Conservation (phyloP, 2,329 filamentous ascomycete species). For the Periconia digitata region DNA sequence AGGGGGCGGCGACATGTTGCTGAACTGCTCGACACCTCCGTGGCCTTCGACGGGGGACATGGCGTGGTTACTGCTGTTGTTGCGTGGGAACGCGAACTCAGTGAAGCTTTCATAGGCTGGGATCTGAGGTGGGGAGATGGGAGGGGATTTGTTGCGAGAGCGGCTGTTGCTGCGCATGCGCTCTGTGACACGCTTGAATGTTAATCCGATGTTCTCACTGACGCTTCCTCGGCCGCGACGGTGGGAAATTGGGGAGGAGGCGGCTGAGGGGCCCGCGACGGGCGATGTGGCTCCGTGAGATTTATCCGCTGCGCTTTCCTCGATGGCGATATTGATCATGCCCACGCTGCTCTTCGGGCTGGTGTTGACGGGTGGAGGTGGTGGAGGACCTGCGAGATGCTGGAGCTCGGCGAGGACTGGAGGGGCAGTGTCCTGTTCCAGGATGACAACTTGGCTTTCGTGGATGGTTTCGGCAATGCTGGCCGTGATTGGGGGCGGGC, state of each 20-base stretch:
- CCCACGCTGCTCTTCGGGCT: slow-evolving; percentile 33
- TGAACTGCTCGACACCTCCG: slow-evolving; percentile 26
- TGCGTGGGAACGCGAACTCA: slow-evolving; percentile 32
- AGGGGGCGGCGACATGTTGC: slow-evolving; percentile 38
- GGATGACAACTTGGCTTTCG: slow-evolving; percentile 46
- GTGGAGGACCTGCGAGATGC: slow-evolving; percentile 58
- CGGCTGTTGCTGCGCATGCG: slow-evolving; percentile 61
- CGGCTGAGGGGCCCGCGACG: slow-evolving; percentile 25
- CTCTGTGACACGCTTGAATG: slow-evolving; percentile 53
- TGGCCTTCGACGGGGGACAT: slow-evolving; percentile 33
- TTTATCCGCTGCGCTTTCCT: slow-evolving; percentile 38
- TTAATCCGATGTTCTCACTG: slow-evolving; percentile 59
- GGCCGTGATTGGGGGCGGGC: slow-evolving; percentile 53
- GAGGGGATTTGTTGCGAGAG: slow-evolving; percentile 53
- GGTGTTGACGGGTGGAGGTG: slow-evolving; percentile 36
- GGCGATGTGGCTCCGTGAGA: slow-evolving; percentile 22
- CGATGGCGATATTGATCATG: slow-evolving; percentile 51
- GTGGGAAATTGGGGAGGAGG: slow-evolving; percentile 47
- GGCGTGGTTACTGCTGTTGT: slow-evolving; percentile 13
- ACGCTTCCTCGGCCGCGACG: slow-evolving; percentile 58
- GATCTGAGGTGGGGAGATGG: slow-evolving; percentile 30
- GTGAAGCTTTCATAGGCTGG: slow-evolving; percentile 50
- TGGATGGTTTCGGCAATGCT: slow-evolving; percentile 59
- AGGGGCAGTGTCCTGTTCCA: slow-evolving; percentile 46
- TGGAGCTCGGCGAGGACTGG: slow-evolving; percentile 63